phyloP scores from a whole-genome alignment of 78 protist genomes.

The Dictyostelium capitatum region DNA sequence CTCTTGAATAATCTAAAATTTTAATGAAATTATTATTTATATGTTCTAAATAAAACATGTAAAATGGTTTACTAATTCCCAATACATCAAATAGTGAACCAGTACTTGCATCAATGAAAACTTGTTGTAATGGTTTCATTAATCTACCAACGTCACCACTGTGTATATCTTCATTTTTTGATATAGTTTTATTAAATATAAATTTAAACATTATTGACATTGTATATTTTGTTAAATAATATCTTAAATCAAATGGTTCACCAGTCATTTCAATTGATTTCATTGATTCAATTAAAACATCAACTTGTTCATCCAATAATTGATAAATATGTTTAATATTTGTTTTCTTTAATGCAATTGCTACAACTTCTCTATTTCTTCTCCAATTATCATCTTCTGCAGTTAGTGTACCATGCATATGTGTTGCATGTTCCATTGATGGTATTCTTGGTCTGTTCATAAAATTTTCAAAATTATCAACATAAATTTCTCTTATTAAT shows the following conservation, averaged over 20 bases:
- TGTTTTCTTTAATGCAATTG: conserved; percentile 33
- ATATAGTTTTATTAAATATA: not conserved
- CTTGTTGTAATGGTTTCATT: not conserved
- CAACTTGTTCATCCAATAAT: conserved; percentile 7
- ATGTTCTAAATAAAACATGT: not conserved
- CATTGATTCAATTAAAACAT: not conserved
- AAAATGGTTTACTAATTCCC: not conserved
- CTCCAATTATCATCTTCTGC: not conserved
- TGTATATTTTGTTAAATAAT: not conserved
- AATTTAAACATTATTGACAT: not conserved
- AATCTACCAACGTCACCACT: not conserved
- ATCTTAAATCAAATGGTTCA: not conserved
- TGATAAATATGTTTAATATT: conserved; percentile 30
- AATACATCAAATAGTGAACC: conserved; percentile 5
- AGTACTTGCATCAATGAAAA: not conserved
- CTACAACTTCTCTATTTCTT: not conserved
- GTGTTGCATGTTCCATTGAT: not conserved
- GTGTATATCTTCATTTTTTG: not conserved
- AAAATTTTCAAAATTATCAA: conserved; percentile 55
- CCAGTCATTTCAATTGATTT: not conserved
- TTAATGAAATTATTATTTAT: not conserved
- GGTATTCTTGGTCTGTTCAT: not conserved
- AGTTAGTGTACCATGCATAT: not conserved
- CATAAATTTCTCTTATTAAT: conserved; percentile 36
- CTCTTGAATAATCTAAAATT: not conserved